Evolutionary conservation across 495 filamentous ascomycete species (phyloP).

Genomic region (Neurospora discreta): DNA sequence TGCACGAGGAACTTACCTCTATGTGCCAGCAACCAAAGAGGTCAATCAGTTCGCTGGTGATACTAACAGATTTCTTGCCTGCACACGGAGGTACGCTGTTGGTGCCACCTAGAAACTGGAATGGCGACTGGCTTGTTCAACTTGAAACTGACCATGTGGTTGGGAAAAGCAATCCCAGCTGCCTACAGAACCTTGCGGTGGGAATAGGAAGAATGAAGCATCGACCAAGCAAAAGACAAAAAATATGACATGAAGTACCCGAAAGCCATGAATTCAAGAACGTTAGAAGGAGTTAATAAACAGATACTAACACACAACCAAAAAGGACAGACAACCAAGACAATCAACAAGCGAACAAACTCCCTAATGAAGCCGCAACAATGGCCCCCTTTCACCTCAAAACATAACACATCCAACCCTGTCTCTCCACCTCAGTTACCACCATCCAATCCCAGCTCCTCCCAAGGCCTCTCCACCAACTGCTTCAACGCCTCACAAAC

Average conservation of each 20-base stretch:
- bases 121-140: neutral
- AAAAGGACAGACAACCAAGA: neutral
- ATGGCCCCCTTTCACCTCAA: neutral
- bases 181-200: too few relatives aligned
- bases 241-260: neutral
- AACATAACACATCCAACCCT: neutral
- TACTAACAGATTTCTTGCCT: neutral
- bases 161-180: too few relatives aligned
- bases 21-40: neutral
- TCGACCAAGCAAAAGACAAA: neutral
- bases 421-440: neutral
- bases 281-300: too few relatives aligned
- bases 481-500: constrained; percentile 18
- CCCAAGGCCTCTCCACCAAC: constrained; percentile 19
- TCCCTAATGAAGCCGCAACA: neutral
- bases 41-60: neutral
- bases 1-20: neutral
- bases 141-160: too few relatives aligned
- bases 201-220: too few relatives aligned
- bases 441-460: constrained; percentile 1
- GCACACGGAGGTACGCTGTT: neutral
- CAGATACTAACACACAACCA: neutral
- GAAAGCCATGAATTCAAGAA: too few relatives aligned
- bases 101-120: neutral
- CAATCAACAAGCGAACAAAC: neutral